Evolutionary conservation across 2,329 filamentous ascomycete species (phyloP), one percentile per base, ranked within the genome.

Genomic region (Cladosporium phlei): DNA sequence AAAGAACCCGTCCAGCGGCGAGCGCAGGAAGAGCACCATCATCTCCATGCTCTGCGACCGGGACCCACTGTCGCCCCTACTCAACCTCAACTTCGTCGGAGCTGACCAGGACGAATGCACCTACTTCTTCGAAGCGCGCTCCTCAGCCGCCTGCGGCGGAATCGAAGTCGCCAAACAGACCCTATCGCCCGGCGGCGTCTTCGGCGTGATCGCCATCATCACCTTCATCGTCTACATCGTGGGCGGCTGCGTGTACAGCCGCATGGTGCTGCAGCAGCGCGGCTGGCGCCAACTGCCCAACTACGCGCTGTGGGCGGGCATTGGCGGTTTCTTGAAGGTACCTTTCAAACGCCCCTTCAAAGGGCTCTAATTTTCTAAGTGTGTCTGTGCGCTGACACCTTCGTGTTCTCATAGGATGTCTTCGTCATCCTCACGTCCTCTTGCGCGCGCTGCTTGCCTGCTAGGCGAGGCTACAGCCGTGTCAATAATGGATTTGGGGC

Each of bases 201-300:
- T 98, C 63, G 86, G 86, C 51, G 85, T 97, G 54, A 97, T 98
- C 52, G 71, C 70, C n/a, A 60, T 79, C 30, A 82, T 85, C 43
- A 86, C 90, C 8, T 76, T 96, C 28, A 70, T 91, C 8, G 93
- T 93, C 17, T 98, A 98, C 68, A 73, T 95, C 46, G 78, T 94
- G 28, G 93, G 93, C 56, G 93, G 93, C 60, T 86, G 95, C 58
- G 89, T 95, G 53, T 98, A 97, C 73, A 91, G 96, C 68, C 82
- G 93, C 50, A 94, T 88, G 24, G 90, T 98, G 48, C 85, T 90
- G 69, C 88, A 98, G 65, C 89, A 95, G 58, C 79, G 93, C 52
- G 93, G 93, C 38, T 97, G 91, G 93, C 81, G 87, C 57, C 93
- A 98, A 67, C 72, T 96, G 57, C 93, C 93, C 44, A 97, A 98